phyloP scores from a whole-genome alignment of 1,139 yeast species.

The Taphrina populina region DNA sequence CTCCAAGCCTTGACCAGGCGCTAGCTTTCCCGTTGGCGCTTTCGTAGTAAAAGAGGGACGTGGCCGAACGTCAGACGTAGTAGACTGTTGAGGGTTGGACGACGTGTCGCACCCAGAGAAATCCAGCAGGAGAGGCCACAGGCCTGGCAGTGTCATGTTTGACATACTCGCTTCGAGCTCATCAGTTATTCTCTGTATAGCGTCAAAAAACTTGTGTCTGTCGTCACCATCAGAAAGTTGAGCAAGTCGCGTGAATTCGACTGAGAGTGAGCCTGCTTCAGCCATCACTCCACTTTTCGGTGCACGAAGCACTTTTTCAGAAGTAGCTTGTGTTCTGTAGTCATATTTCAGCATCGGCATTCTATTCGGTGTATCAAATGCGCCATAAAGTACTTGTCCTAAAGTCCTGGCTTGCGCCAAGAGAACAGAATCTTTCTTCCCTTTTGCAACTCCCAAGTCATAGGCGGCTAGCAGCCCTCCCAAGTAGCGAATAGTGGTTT shows the following conservation, averaged over 20 bases:
- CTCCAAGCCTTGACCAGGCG: not conserved
- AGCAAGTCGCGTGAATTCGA: slow-evolving; percentile 82
- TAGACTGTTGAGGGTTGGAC: slow-evolving; percentile 33
- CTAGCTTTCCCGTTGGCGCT: not conserved
- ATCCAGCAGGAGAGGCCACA: slow-evolving; percentile 52
- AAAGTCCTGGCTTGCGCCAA: slow-evolving; percentile 76
- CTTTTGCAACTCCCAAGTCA: slow-evolving; percentile 53
- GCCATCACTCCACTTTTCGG: slow-evolving; percentile 79
- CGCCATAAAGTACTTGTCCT: slow-evolving; percentile 51
- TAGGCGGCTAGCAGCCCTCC: slow-evolving; percentile 88
- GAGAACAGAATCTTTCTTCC: slow-evolving; percentile 59
- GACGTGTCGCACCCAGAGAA: slow-evolving; percentile 56
- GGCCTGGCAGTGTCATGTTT: slow-evolving; percentile 45
- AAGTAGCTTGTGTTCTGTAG: slow-evolving; percentile 49
- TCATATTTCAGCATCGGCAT: slow-evolving; percentile 51
- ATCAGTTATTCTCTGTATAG: slow-evolving; percentile 51
- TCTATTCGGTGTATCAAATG: slow-evolving; percentile 41
- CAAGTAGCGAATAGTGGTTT: slow-evolving; percentile 88
- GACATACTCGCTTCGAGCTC: slow-evolving; percentile 47
- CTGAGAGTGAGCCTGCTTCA: slow-evolving; percentile 81
- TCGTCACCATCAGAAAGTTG: slow-evolving; percentile 72
- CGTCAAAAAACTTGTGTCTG: slow-evolving; percentile 67
- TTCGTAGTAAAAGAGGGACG: not conserved
- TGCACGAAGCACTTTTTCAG: slow-evolving; percentile 56
- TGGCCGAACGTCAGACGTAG: not conserved